Base-by-base conservation (phyloP, 345 rosid species). In the Carallia brachiata region DNA sequence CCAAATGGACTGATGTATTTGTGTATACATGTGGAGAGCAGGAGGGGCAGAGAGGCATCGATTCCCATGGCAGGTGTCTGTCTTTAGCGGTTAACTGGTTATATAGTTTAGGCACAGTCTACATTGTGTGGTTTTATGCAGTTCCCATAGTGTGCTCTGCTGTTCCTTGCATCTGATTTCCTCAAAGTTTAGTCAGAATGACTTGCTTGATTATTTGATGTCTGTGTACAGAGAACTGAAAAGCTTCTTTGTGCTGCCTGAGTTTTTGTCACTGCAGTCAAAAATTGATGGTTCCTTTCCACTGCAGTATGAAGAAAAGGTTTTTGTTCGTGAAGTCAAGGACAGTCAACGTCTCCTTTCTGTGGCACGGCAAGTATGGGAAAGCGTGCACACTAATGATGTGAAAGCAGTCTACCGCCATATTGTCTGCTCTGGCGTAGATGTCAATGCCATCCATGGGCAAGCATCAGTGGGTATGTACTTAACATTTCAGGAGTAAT, bases 321-420 rank as follows among this genome's bases (percentile, higher is more conserved):
- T 78, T 27, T 88, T 88, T 73, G 84, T 86, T 61, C 73, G 66
- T 59, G 84, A 78, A 81, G 75, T 54, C 57, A 81, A 69, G 78
- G 89, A 88, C 72, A 67, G 76, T 52, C 80, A 69, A 67, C 77
- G 77, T 73, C 80, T 71, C 19, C 81, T 70, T 62, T 71, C 81
- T 71, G 76, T 82, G 62, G 88, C 83, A 70, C 82, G 84, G 74
- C 78, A 84, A 68, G 50, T 88, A 60, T 82, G 87, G 88, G 88
- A 83, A 73, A 85, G 87, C 69, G 89, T 90, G 50, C 73, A 80
- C n/a, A 78, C 84, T 60, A 88, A 88, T 72, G 90, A 88, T 79
- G 87, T 80, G 75, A 90, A 85, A 80, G 81, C 82, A 72, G 87
- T 86, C 62, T 90, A 90, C 78, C 86, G 83, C 52, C 87, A 85